phyloP scores from a whole-genome alignment of 1,284 basidiomycete species.

The Irpex sp. region DNA sequence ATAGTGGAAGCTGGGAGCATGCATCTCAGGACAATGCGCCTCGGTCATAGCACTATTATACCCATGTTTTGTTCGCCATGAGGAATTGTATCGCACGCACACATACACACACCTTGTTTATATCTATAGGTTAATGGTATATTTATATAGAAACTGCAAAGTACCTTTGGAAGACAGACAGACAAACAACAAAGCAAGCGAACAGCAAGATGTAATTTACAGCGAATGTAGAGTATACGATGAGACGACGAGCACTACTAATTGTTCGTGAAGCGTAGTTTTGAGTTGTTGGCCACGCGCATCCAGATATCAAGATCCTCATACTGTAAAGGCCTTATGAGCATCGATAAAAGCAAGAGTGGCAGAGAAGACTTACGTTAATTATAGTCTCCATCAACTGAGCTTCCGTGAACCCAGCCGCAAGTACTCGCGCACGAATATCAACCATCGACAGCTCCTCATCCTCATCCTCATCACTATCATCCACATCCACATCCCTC shows the following conservation, averaged over 20 bases:
- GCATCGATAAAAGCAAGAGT: neutral
- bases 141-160: slow-evolving; percentile 27
- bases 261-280: slow-evolving; percentile 51
- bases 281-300: slow-evolving; percentile 73
- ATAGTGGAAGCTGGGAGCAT: slow-evolving; percentile 68
- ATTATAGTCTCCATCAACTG: slow-evolving; percentile 83
- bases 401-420: slow-evolving; percentile 86
- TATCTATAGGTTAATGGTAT: slow-evolving; percentile 18
- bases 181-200: slow-evolving; percentile 17
- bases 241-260: slow-evolving; percentile 14
- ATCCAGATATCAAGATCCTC: slow-evolving; percentile 77
- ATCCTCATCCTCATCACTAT: slow-evolving; percentile 56
- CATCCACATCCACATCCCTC: slow-evolving; percentile 52
- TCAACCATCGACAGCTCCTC: slow-evolving; percentile 79
- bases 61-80: neutral
- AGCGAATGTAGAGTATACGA: slow-evolving; percentile 5
- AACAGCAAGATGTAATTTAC: slow-evolving; percentile 17
- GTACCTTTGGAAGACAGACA: slow-evolving; percentile 20
- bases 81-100: neutral
- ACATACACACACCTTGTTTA: slow-evolving; percentile 8
- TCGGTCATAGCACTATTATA: slow-evolving; percentile 8
- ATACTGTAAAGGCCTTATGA: slow-evolving; percentile 50
- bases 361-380: slow-evolving; percentile 51
- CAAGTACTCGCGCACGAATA: slow-evolving; percentile 79
- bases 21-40: slow-evolving; percentile 43